Evolutionary conservation across 2,329 filamentous ascomycete genomes (phyloP).

Genomic region (Colletotrichum truncatum): DNA sequence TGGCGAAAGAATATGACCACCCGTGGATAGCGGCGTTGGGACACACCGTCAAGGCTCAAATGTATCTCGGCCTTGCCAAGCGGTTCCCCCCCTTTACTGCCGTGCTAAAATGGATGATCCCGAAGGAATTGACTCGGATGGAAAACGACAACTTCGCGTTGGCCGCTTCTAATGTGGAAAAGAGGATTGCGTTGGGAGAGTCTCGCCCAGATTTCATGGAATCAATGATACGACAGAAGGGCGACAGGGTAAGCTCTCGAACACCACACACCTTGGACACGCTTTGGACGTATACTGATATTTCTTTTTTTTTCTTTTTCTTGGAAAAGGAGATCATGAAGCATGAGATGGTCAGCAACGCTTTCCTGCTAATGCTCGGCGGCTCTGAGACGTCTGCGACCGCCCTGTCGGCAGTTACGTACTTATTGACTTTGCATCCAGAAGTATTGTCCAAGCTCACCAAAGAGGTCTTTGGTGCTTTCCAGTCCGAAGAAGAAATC

Average conservation of each 20-base stretch:
- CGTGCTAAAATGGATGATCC: too few species aligned
- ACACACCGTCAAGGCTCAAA: not conserved
- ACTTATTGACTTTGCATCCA: conserved; percentile 40
- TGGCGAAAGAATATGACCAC: conserved; percentile 23
- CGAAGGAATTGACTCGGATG: not conserved
- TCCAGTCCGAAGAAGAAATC: conserved; percentile 46
- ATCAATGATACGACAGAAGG: not conserved
- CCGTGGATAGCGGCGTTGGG: not conserved
- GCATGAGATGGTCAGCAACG: not conserved
- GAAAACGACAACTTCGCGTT: not conserved
- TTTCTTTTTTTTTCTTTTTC: too few species aligned
- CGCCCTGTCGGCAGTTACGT: conserved; percentile 36
- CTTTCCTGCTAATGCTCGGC: conserved; percentile 32
- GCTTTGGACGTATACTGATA: too few species aligned
- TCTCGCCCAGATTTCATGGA: not conserved
- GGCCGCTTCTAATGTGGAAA: not conserved
- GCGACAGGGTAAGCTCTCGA: not conserved
- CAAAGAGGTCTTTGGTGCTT: conserved; percentile 46
- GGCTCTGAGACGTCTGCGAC: conserved; percentile 45
- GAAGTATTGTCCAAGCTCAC: conserved; percentile 39
- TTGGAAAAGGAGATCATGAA: not conserved
- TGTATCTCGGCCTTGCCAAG: not conserved
- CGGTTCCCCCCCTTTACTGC: not conserved
- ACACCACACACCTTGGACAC: too few species aligned
- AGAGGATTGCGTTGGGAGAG: not conserved